These are phyloP conservation scores for Truncatella angustata DNA, from an alignment of 2,329 filamentous ascomycete species.

Conservation along the genomic window DNA sequence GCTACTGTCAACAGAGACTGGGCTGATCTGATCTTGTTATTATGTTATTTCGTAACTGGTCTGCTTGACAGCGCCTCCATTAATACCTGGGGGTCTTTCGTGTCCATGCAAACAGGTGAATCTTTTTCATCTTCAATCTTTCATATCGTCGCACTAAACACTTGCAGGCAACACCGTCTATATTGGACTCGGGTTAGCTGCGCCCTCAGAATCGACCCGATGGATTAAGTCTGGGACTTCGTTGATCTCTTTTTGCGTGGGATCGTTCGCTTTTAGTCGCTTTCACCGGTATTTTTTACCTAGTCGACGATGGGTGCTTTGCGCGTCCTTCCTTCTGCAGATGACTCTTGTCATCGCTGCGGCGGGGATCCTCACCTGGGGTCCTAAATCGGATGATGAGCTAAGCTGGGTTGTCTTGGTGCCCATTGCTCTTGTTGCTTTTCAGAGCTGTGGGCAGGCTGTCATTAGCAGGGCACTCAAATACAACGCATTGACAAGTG, in stretches of 20 bases:
- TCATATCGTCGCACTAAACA: neutral
- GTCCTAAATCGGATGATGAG: conserved; percentile 34
- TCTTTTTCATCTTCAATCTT: neutral
- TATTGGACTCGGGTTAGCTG: conserved; percentile 69
- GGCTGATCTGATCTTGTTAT: conserved; percentile 67
- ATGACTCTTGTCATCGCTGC: conserved; percentile 47
- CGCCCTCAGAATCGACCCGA: conserved; percentile 50
- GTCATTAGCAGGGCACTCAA: conserved; percentile 70
- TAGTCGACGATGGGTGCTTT: conserved; percentile 63
- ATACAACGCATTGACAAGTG: conserved; percentile 70
- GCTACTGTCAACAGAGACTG: conserved; percentile 57
- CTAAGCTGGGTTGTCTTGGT: conserved; percentile 59
- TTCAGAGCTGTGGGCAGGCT: conserved; percentile 77
- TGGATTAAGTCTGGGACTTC: conserved; percentile 74
- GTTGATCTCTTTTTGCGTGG: conserved; percentile 67
- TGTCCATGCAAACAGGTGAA: conserved; percentile 78
- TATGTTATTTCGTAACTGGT: conserved; percentile 75
- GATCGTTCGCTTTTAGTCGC: conserved; percentile 68
- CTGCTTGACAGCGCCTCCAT: conserved; percentile 74
- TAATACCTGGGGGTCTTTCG: conserved; percentile 76
- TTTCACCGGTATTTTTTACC: conserved; percentile 65
- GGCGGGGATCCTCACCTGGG: conserved; percentile 51
- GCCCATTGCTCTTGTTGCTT: conserved; percentile 68
- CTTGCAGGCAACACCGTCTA: conserved; percentile 71
- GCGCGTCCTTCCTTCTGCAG: conserved; percentile 56